Evolutionary conservation across 177 flowering plant species (phyloP), one percentile per base, ranked within the genome.

Genomic region (Vitis hybrid): DNA sequence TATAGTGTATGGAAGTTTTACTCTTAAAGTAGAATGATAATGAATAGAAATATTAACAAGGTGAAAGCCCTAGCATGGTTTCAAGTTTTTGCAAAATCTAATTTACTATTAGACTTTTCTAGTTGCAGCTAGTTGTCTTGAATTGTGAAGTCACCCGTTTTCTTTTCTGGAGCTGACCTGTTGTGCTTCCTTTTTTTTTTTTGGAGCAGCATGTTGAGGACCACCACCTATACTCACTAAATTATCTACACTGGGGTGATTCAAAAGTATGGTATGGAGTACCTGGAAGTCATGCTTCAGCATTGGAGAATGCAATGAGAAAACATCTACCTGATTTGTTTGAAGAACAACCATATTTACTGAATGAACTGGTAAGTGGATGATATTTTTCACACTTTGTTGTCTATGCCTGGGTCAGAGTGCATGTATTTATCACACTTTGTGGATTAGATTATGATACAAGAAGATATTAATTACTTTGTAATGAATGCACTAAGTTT

Each of bases 181-280:
- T 38, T 38, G 47, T 38, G 47, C 47, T 38, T 38, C 47, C 9
- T 38, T 38, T 38, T 9, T 33, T 67, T 72, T 5, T 17, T 64
- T 70, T 71, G 51, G 51, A 70, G 78, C 82, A 93, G 98, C 98
- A 93, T 85, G 98, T 93, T 33, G 98, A 93, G 75, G 98, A 93
- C 70, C 97, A 93, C 74, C 98, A 91, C 73, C 82, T 93, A 22
- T 93, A 93, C 78, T 93, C 98, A 4, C 78, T 93, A 49, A 93
- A 93, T 77, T 91, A 90, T 78, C 58, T 84, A 4, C 98, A 93
- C 72, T 89, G 81, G 82, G 98, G 98, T 50, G 98, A 86, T 73
- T 91, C 95, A 72, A 93, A 93, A 80, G 47, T 93, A 58, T 93
- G 98, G 98, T 93, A 90, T 84, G 97, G 98, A 51, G 85, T 93